phyloP scores from a whole-genome alignment of 768 basidiomycete species.

The Tylopilus rubrobrunneus region DNA sequence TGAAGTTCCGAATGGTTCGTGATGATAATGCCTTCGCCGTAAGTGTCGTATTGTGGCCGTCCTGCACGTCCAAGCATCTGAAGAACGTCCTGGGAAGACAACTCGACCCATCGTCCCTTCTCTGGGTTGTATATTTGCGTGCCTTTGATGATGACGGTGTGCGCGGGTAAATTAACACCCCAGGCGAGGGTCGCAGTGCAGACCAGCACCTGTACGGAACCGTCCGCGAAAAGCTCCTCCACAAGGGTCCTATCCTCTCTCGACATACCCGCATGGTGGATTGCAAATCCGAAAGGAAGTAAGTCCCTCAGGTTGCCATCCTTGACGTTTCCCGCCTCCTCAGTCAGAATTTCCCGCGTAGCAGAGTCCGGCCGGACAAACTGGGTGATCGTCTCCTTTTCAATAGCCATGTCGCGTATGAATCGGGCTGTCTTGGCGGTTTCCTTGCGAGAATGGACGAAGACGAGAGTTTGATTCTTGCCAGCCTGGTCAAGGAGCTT shows the following conservation, averaged over 20 bases:
- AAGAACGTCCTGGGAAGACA: slow-evolving; percentile 92
- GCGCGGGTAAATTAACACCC: slow-evolving; percentile 98
- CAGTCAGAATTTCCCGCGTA: slow-evolving; percentile 81
- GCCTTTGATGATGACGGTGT: slow-evolving; percentile 99
- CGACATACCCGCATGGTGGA: slow-evolving; percentile 97
- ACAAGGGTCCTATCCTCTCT: slow-evolving; percentile 87
- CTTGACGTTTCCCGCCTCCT: slow-evolving; percentile 78
- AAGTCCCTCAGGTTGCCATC: slow-evolving; percentile 84
- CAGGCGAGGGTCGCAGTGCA: slow-evolving; percentile 98
- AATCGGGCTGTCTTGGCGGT: slow-evolving; percentile 96
- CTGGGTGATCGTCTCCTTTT: slow-evolving; percentile 93
- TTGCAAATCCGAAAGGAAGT: slow-evolving; percentile 94
- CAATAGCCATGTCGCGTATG: slow-evolving; percentile 90
- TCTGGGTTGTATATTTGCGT: slow-evolving; percentile 99
- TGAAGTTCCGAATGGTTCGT: slow-evolving; percentile 97
- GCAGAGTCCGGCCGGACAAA: slow-evolving; percentile 94
- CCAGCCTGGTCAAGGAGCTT: slow-evolving; percentile 91
- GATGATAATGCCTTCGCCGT: slow-evolving; percentile 97
- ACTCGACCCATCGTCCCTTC: slow-evolving; percentile 95
- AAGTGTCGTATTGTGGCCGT: slow-evolving; percentile 95
- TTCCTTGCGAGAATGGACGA: slow-evolving; percentile 98
- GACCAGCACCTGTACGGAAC: slow-evolving; percentile 89
- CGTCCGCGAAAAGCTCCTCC: slow-evolving; percentile 92
- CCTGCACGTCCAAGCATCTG: slow-evolving; percentile 99
- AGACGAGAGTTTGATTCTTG: slow-evolving; percentile 91